Evolutionary conservation across 768 basidiomycete species (phyloP).

Genomic region (Kwoniella shandongensis): DNA sequence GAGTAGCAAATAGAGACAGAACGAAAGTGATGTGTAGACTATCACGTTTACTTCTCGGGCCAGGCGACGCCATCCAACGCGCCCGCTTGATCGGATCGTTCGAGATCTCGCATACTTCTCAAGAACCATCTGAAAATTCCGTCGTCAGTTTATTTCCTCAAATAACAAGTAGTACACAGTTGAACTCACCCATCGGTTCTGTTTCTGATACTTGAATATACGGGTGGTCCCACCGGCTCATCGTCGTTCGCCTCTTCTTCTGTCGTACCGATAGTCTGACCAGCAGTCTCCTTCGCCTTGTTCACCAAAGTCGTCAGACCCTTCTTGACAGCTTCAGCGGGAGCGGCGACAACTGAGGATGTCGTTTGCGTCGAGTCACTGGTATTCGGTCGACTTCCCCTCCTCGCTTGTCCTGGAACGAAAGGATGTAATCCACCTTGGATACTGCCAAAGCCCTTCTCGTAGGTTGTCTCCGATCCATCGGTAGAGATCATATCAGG

Average conservation of each 20-base stretch:
- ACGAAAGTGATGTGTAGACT: neutral
- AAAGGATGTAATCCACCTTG: slow-evolving; percentile 5
- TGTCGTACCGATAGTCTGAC: neutral
- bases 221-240: slow-evolving; percentile 16
- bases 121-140: slow-evolving; percentile 27
- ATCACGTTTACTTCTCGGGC: slow-evolving; percentile 12
- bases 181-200: slow-evolving; percentile 17
- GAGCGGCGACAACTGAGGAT: slow-evolving; percentile 9
- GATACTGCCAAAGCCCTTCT: slow-evolving; percentile 21
- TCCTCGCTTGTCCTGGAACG: slow-evolving; percentile 2
- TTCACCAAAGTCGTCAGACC: slow-evolving; percentile 21
- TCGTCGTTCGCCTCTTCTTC: slow-evolving; percentile 3
- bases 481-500: slow-evolving; percentile 11
- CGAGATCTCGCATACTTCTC: slow-evolving; percentile 35
- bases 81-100: slow-evolving; percentile 22
- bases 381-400: slow-evolving; percentile 16
- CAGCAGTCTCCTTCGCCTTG: slow-evolving; percentile 14
- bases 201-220: slow-evolving; percentile 17
- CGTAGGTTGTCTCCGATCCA: slow-evolving; percentile 16
- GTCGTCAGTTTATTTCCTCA: slow-evolving; percentile 3
- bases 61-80: slow-evolving; percentile 17
- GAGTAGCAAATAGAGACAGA: neutral
- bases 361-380: slow-evolving; percentile 15
- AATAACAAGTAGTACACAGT: neutral
- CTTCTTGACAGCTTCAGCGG: slow-evolving; percentile 21